A percentile compares a stretch with the other conserved stretches of the same genome.
Conservation (phyloP, 1,139 yeast species). For the Suhomyces chickasaworum region DNA sequence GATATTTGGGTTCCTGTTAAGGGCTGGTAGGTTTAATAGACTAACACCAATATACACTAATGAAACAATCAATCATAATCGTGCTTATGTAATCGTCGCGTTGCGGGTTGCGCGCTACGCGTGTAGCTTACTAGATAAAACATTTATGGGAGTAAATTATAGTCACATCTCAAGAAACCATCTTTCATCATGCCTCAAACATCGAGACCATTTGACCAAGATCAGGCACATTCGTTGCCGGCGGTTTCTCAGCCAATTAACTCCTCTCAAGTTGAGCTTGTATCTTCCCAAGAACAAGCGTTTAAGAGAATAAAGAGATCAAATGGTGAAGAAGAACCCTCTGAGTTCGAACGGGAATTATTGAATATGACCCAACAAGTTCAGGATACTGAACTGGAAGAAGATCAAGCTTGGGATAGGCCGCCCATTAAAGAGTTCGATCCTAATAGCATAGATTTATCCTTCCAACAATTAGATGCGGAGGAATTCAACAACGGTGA, state of each 20-base stretch:
- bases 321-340: slow-evolving; percentile 47
- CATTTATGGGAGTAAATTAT: background rate
- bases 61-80: background rate
- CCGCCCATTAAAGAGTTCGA: slow-evolving; percentile 54
- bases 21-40: slow-evolving; percentile 40
- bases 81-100: slow-evolving; percentile 5
- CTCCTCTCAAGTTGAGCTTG: slow-evolving; percentile 20
- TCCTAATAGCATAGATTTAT: slow-evolving; percentile 53
- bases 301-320: slow-evolving; percentile 40
- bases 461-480: slow-evolving; percentile 92
- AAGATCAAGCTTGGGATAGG: slow-evolving; percentile 63
- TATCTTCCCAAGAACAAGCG: slow-evolving; percentile 34
- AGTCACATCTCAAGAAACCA: background rate
- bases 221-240: slow-evolving; percentile 48
- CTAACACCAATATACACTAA: background rate
- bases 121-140: background rate
- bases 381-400: slow-evolving; percentile 33
- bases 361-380: slow-evolving; percentile 53
- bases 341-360: slow-evolving; percentile 67
- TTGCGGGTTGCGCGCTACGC: slow-evolving; percentile 7
- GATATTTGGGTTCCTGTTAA: slow-evolving; percentile 77
- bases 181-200: slow-evolving; percentile 1
- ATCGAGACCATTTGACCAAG: slow-evolving; percentile 17
- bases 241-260: slow-evolving; percentile 40
- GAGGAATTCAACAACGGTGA: slow-evolving; percentile 72